Evolutionary conservation across 345 rosid species (phyloP).

Genomic region (Sonneratia alba): DNA sequence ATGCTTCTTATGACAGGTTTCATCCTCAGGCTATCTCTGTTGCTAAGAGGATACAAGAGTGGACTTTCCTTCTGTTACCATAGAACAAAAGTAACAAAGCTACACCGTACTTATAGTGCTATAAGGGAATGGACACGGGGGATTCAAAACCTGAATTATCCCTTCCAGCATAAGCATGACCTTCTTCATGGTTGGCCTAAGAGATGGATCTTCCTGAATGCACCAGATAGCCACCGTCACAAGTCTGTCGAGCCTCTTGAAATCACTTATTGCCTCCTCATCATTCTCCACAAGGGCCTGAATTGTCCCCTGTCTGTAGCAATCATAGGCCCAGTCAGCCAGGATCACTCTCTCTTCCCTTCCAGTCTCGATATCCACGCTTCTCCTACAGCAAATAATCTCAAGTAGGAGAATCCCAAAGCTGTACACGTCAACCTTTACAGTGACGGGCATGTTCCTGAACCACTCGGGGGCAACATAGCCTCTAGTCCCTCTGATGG

Average conservation of each 20-base stretch:
- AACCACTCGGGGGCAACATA: constrained; percentile 19
- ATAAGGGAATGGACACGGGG: constrained; percentile 2
- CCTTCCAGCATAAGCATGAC: constrained; percentile 15
- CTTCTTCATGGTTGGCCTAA: constrained; percentile 13
- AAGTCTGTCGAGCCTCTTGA: constrained; percentile 4
- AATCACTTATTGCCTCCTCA: constrained; percentile 3
- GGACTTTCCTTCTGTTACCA: too few species aligned
- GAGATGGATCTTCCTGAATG: constrained; percentile 10
- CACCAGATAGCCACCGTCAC: constrained; percentile 11
- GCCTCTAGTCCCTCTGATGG: constrained; percentile 13
- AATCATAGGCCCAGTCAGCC: constrained; percentile 7
- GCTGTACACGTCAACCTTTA: constrained; percentile 26
- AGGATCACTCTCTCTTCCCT: constrained; percentile 6
- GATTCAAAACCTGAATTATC: neutral
- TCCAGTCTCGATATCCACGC: neutral
- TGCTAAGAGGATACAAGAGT: too few species aligned
- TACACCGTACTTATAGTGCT: neutral
- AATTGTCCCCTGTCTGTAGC: neutral
- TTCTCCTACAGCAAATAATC: constrained; percentile 16
- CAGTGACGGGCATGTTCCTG: constrained; percentile 13
- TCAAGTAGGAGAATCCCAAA: constrained; percentile 19
- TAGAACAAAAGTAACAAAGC: neutral
- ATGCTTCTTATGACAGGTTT: too few species aligned
- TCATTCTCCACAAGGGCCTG: constrained; percentile 3
- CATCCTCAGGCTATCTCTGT: neutral